Conservation (phyloP, 768 basidiomycete genomes). For the Boletus edulis region DNA sequence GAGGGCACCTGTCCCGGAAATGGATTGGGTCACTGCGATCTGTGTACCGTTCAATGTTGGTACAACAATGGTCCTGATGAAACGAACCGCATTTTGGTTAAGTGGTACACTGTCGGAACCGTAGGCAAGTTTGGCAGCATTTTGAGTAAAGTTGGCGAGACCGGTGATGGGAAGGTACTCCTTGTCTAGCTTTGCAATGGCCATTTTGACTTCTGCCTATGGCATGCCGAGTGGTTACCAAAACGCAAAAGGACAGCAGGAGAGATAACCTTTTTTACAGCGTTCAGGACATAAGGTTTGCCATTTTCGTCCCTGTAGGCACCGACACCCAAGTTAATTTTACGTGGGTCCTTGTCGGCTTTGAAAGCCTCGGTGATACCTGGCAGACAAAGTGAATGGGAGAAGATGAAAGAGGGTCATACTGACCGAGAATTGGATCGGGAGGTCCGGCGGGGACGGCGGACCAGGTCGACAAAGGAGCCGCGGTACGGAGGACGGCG, state of each 20-base stretch:
- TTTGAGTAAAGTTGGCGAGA: slow-evolving; percentile 78
- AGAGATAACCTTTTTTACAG: slow-evolving; percentile 74
- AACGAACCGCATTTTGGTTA: slow-evolving; percentile 66
- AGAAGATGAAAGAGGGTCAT: background rate
- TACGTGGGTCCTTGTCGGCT: slow-evolving; percentile 86
- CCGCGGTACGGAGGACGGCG: slow-evolving; percentile 35
- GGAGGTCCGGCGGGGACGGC: slow-evolving; percentile 85
- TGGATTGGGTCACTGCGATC: slow-evolving; percentile 88
- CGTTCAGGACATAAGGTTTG: slow-evolving; percentile 90
- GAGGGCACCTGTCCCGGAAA: slow-evolving; percentile 97
- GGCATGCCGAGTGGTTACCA: background rate
- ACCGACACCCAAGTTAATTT: slow-evolving; percentile 98
- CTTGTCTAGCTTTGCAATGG: slow-evolving; percentile 72
- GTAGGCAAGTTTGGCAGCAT: slow-evolving; percentile 88
- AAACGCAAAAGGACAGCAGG: background rate
- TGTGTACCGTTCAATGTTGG: slow-evolving; percentile 29
- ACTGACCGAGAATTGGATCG: slow-evolving; percentile 86
- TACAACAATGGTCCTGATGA: background rate
- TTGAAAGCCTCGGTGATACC: slow-evolving; percentile 96
- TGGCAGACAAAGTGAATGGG: slow-evolving; percentile 29
- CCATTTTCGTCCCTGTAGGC: slow-evolving; percentile 93
- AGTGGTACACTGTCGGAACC: slow-evolving; percentile 77
- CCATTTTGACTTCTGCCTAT: slow-evolving; percentile 76
- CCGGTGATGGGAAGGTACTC: slow-evolving; percentile 98
- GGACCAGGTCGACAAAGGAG: slow-evolving; percentile 73